A percentile compares a stretch with the other conserved stretches of the same genome.
phyloP scores from a whole-genome alignment of 148 eudicot genomes.

The Rhododendron williamsianum region DNA sequence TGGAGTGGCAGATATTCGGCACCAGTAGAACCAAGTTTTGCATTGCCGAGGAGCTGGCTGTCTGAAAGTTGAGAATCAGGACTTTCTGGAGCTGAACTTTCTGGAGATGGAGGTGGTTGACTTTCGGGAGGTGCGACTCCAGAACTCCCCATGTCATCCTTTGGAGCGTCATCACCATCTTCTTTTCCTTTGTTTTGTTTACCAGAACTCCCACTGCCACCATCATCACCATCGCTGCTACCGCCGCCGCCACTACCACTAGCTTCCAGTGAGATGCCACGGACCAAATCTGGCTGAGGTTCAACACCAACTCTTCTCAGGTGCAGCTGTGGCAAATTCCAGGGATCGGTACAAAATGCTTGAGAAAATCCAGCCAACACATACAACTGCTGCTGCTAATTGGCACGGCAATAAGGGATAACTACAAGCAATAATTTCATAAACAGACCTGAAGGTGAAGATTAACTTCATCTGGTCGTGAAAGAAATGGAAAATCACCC shows the following conservation, averaged over 20 bases:
- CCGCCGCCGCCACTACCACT: conserved; percentile 23
- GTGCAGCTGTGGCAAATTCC: conserved; percentile 60
- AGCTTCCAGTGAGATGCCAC: conserved; percentile 36
- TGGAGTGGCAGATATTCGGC: conserved; percentile 4
- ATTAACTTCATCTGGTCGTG: conserved; percentile 94
- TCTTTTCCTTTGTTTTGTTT: conserved; percentile 35
- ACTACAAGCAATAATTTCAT: neutral
- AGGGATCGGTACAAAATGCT: conserved; percentile 6
- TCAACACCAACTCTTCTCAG: conserved; percentile 90
- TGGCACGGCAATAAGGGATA: neutral
- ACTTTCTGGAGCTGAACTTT: conserved; percentile 23
- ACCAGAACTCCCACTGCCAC: conserved; percentile 33
- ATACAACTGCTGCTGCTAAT: neutral
- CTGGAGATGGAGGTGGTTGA: conserved; percentile 32
- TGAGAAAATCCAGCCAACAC: conserved; percentile 4
- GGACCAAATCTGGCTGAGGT: conserved; percentile 65
- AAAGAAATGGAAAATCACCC: conserved; percentile 95
- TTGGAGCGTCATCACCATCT: conserved; percentile 41
- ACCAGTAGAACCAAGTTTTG: neutral
- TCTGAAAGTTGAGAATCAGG: conserved; percentile 17
- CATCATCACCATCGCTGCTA: conserved; percentile 7
- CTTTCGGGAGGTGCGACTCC: conserved; percentile 24
- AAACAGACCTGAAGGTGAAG: conserved; percentile 85
- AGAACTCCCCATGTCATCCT: conserved; percentile 33
- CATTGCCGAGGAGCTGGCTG: conserved; percentile 17